Evolutionary conservation across 345 rosid genomes (phyloP), one percentile per base, ranked within the genome.

Genomic region (Eucalyptus grandis): DNA sequence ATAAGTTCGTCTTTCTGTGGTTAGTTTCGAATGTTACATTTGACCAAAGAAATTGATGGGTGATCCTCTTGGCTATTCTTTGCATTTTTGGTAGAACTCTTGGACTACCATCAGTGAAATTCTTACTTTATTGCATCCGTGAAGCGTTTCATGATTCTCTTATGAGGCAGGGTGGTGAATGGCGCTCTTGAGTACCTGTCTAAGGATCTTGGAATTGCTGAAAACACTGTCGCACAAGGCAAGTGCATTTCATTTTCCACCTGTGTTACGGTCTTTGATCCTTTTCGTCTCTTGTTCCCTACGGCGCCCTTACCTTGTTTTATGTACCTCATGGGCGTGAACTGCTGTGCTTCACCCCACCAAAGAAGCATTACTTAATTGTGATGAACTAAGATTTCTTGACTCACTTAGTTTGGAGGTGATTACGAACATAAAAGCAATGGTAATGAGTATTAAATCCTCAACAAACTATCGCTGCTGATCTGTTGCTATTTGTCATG

Each of bases 141-240:
- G 46, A 72, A 72, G 26, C 14, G 1, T 72, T 40, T 30, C 9
- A 0, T 87, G 34, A 50, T 72, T 49, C 14, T 86, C 11, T 87
- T 87, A 26, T 77, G 34, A 85, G 93, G 87, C 94, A 98, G 99
- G 93, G 99, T 98, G 50, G 99, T 98, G 88, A 98, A 98, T 91
- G 98, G 99, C 46, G 97, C 99, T 85, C 98, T 98, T 65, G 99
- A 98, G 87, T 98, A 96, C 93, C 98, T 98, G 85, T 94, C 99
- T 86, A 95, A 94, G 95, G 99, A 98, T 94, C 99, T 98, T 90
- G 99, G 97, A 49, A 95, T 98, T 88, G 95, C 94, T 44, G 96
- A 98, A 86, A 98, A 98, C 90, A 89, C 98, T 54, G 99, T 94
- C 46, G 80, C 97, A 89, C 99, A 98, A 96, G 99, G 99, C 94